Evolutionary conservation across 2,329 filamentous ascomycete genomes (phyloP).

Genomic region (Rachicladosporium sp.): DNA sequence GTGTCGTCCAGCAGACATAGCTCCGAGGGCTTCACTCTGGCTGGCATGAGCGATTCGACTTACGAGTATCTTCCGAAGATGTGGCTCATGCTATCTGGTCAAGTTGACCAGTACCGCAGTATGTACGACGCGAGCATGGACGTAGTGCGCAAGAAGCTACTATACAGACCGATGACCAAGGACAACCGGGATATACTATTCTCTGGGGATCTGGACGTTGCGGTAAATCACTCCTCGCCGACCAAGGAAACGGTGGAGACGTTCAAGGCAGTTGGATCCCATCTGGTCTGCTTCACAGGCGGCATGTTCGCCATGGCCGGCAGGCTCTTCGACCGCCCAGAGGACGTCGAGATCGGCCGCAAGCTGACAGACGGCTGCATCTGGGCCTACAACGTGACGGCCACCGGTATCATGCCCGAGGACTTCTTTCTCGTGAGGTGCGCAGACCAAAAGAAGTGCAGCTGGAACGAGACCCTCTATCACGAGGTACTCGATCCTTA

Average conservation of each 20-base stretch:
- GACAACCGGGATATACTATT: constrained; percentile 60
- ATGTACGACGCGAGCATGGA: constrained; percentile 60
- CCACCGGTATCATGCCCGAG: constrained; percentile 44
- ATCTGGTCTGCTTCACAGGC: constrained; percentile 43
- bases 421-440: constrained; percentile 33
- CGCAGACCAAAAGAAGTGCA: constrained; percentile 26
- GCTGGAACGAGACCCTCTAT: constrained; percentile 32
- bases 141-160: constrained; percentile 57
- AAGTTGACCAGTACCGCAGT: constrained; percentile 56
- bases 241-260: constrained; percentile 26
- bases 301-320: constrained; percentile 44
- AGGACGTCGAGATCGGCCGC: constrained; percentile 37
- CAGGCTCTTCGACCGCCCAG: constrained; percentile 37
- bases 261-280: constrained; percentile 34
- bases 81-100: constrained; percentile 64
- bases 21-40: constrained; percentile 41
- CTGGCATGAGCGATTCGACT: constrained; percentile 43
- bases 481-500: constrained; percentile 29
- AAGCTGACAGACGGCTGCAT: constrained; percentile 44
- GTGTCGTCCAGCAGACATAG: constrained; percentile 34
- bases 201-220: constrained; percentile 41
- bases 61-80: constrained; percentile 51
- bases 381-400: constrained; percentile 40
- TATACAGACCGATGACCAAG: constrained; percentile 65
- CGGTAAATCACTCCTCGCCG: constrained; percentile 28